Evolutionary conservation across 2,329 filamentous ascomycete species (phyloP).

Genomic region (Penicillium carneum): DNA sequence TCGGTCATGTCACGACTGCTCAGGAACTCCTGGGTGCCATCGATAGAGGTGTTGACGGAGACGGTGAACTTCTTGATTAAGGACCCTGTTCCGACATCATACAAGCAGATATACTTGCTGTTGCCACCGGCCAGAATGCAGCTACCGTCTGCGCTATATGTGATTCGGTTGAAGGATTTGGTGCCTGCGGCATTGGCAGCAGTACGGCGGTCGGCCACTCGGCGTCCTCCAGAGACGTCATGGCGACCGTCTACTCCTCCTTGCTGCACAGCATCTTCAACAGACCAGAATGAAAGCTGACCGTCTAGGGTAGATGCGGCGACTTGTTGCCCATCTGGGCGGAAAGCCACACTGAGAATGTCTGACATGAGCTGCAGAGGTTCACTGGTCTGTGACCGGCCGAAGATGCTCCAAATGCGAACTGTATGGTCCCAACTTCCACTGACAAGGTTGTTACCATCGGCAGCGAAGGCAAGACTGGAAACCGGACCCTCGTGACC

Average conservation of each 20-base stretch:
- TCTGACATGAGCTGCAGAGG: slow-evolving; percentile 91
- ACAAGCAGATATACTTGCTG: slow-evolving; percentile 98
- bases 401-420: slow-evolving; percentile 94
- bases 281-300: slow-evolving; percentile 92
- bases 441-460: slow-evolving; percentile 82
- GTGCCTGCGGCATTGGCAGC: slow-evolving; percentile 89
- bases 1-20: slow-evolving; percentile 92
- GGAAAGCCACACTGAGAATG: slow-evolving; percentile 82
- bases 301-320: slow-evolving; percentile 92
- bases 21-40: slow-evolving; percentile 94
- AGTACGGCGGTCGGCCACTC: slow-evolving; percentile 83
- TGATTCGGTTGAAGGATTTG: slow-evolving; percentile 86
- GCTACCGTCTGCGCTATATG: slow-evolving; percentile 89
- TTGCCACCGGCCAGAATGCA: slow-evolving; percentile 90
- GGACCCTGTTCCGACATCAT: slow-evolving; percentile 91
- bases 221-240: slow-evolving; percentile 91
- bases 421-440: slow-evolving; percentile 98
- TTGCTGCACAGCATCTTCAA: slow-evolving; percentile 85
- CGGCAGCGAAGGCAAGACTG: slow-evolving; percentile 84
- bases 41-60: slow-evolving; percentile 91
- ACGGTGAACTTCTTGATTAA: slow-evolving; percentile 95
- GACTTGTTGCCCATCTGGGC: slow-evolving; percentile 89
- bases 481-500: slow-evolving; percentile 95
- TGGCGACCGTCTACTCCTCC: slow-evolving; percentile 86
- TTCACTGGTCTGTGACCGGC: slow-evolving; percentile 91